phyloP scores from a whole-genome alignment of 306 rosid species.

The Rosa multiflora region DNA sequence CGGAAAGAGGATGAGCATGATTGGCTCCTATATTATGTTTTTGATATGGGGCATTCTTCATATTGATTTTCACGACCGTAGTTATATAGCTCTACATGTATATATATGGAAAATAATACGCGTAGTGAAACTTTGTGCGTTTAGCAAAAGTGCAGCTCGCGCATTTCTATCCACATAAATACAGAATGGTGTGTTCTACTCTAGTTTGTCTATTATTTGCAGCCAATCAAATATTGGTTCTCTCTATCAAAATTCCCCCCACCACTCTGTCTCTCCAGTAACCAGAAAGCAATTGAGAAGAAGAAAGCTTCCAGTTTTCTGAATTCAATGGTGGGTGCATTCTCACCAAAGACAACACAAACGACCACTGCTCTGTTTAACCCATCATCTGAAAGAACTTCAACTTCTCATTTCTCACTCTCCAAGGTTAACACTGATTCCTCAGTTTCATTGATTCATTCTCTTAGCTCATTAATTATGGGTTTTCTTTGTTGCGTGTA shows the following conservation, averaged over 20 bases:
- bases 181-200: constrained; percentile 17
- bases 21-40: too few relatives aligned
- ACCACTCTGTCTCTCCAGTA: constrained; percentile 10
- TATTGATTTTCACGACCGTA: too few relatives aligned
- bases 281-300: background rate
- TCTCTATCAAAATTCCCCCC: constrained; percentile 26
- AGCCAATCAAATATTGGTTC: constrained; percentile 39
- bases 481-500: background rate
- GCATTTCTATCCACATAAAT: constrained; percentile 41
- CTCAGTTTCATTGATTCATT: background rate
- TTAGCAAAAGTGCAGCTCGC: constrained; percentile 1
- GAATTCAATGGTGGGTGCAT: constrained; percentile 60
- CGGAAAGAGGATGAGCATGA: too few relatives aligned
- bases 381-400: constrained; percentile 33
- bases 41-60: too few relatives aligned
- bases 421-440: constrained; percentile 35
- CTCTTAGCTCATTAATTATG: background rate
- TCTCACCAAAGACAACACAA: constrained; percentile 38
- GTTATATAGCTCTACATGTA: too few relatives aligned
- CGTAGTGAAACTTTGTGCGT: too few relatives aligned
- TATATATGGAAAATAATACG: too few relatives aligned
- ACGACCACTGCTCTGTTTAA: constrained; percentile 25
- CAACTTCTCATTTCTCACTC: constrained; percentile 35
- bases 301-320: constrained; percentile 9
- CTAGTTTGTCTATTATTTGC: background rate